phyloP scores from a whole-genome alignment of 768 basidiomycete genomes.

The Pleurotus ostreatus region DNA sequence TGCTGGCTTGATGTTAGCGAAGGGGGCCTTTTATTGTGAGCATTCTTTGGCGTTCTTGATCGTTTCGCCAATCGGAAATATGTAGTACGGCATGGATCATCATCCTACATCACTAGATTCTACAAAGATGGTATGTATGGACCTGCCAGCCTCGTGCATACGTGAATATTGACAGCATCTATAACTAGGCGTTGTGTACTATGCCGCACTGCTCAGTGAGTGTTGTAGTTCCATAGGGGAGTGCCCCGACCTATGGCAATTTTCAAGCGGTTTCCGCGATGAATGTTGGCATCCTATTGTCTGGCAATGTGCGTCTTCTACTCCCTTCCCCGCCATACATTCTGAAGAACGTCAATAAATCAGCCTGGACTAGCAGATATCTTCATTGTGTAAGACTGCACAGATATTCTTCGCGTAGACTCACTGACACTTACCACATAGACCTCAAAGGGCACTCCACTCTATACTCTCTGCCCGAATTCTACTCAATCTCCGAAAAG shows the following conservation, averaged over 20 bases:
- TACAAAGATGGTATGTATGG: not conserved
- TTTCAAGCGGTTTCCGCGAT: not conserved
- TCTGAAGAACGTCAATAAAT: not conserved
- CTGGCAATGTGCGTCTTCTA: not conserved
- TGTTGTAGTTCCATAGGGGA: not conserved
- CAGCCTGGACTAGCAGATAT: not conserved
- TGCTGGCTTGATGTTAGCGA: not conserved
- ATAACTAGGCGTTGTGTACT: not conserved
- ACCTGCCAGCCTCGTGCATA: not conserved
- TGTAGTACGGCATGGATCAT: not conserved
- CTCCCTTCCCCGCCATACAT: not conserved
- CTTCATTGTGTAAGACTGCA: not conserved
- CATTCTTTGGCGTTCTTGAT: not conserved
- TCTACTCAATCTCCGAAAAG: not conserved
- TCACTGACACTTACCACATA: not conserved
- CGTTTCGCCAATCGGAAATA: not conserved
- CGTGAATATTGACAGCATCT: not conserved
- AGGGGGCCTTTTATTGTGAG: not conserved
- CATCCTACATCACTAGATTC: not conserved
- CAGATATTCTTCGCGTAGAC: too few species aligned
- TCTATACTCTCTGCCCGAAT: conserved; percentile 6
- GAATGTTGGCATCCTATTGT: not conserved
- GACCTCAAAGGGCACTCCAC: conserved; percentile 3
- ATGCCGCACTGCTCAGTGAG: not conserved
- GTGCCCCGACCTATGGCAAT: not conserved